Percentiles rank a stretch among this genome's conserved stretches.
These are phyloP conservation scores for Apiotrichum veenhuisii DNA, from an alignment of 1,284 basidiomycete genomes.

Conservation along the genomic window DNA sequence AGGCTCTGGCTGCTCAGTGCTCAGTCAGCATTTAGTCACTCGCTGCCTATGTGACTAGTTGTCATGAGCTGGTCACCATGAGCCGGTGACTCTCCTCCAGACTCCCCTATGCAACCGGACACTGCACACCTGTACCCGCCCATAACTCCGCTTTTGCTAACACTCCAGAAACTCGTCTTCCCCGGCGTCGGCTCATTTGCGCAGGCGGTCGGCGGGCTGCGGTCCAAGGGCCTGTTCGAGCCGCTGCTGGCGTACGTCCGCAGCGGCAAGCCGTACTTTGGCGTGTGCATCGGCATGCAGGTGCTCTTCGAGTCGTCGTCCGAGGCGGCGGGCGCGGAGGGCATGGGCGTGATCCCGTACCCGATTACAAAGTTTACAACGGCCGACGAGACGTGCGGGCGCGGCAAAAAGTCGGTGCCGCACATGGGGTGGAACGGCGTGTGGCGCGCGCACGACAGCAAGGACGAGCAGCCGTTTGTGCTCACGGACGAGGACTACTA, in stretches of 20 bases:
- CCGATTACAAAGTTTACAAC: slow-evolving; percentile 47
- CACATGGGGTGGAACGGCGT: slow-evolving; percentile 97
- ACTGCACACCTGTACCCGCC: neutral
- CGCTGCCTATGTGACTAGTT: too few relatives aligned
- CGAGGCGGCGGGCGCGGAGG: slow-evolving; percentile 56
- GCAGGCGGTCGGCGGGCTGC: slow-evolving; percentile 76
- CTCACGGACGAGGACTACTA: slow-evolving; percentile 66
- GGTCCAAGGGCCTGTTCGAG: slow-evolving; percentile 68
- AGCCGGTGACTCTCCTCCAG: too few relatives aligned
- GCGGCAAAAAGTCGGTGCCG: slow-evolving; percentile 73
- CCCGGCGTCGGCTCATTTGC: slow-evolving; percentile 97
- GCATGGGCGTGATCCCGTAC: slow-evolving; percentile 51
- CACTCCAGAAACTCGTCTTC: slow-evolving; percentile 80
- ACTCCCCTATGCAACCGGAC: neutral
- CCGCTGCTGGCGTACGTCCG: slow-evolving; percentile 79
- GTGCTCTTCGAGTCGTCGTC: slow-evolving; percentile 83
- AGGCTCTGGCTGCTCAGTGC: too few relatives aligned
- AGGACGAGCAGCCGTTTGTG: slow-evolving; percentile 47
- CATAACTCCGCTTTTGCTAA: neutral
- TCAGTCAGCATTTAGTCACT: too few relatives aligned
- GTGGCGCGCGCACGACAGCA: slow-evolving; percentile 31
- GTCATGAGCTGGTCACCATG: too few relatives aligned
- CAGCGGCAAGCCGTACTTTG: slow-evolving; percentile 90
- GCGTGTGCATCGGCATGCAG: slow-evolving; percentile 98
- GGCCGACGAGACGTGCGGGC: slow-evolving; percentile 21